Evolutionary conservation across 129 eudicot species (phyloP), one percentile per base, ranked within the genome.

Genomic region (Lactuca saligna): DNA sequence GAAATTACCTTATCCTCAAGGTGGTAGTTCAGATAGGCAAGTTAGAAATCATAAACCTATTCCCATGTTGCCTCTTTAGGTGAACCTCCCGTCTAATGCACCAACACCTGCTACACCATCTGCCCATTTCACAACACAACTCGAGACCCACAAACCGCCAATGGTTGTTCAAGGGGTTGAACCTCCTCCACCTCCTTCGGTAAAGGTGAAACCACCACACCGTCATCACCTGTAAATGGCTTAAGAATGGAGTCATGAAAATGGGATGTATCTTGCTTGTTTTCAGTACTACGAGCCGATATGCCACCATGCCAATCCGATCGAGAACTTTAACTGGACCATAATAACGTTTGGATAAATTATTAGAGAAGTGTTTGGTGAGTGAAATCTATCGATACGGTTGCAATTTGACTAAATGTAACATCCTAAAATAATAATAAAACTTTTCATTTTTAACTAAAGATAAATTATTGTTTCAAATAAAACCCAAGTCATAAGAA

Each of bases 1-100:
- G 7, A 62, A 13, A 62, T 39, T 13, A 62, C 67, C 49, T 62
- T 62, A 14, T 62, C 67, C 67, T 62, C 48, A 62, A 37, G 31
- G 67, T 35, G 67, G 5, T 12, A 34, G n/a, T 35, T 11, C 4
- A 50, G 67, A 62, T 32, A 62, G 17, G 11, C 49, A 9, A 6
- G 0, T 0, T 7, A 3, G 32, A 62, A 35, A 4, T 41, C 25
- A 3, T 11, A 3, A 4, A 14, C 5, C 31, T 12, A 16, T 37
- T 63, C 68, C 51, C 50, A 34, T 7, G 68, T 63, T 8, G 33
- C 68, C 6, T 63, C 16, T 37, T 63, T 5, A 6, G 53, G 54
- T 13, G 34, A 38, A 9, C 51, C n/a, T 3, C n/a, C 6, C 1
- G 31, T 39, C 31, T 53, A 38, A 38, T 63, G 54, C 10, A 63